These are phyloP conservation scores for Pisolithus thermaeus DNA, from an alignment of 1,284 basidiomycete species.

Conservation along the genomic window DNA sequence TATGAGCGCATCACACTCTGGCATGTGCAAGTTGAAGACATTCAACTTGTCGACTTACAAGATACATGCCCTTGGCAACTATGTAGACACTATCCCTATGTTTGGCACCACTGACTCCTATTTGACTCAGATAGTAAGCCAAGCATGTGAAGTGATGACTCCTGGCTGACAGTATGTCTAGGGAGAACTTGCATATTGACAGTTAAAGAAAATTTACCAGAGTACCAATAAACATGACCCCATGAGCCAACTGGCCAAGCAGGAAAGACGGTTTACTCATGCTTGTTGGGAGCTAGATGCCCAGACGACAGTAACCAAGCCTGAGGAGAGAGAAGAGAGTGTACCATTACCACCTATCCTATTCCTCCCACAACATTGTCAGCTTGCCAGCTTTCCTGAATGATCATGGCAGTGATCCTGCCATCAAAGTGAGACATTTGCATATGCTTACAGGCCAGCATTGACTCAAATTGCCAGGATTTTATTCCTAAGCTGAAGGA, in stretches of 20 bases:
- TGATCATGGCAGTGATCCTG: not conserved
- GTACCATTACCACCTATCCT: not conserved
- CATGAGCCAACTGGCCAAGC: not conserved
- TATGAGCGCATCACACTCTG: too few species aligned
- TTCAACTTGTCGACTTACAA: constrained; percentile 25
- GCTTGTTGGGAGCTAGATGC: not conserved
- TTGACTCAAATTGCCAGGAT: constrained; percentile 5
- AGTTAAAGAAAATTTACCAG: not conserved
- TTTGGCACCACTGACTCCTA: constrained; percentile 20
- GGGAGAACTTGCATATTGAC: not conserved
- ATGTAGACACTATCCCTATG: constrained; percentile 5
- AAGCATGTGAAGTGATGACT: not conserved
- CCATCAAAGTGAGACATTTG: not conserved
- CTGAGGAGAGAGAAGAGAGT: not conserved
- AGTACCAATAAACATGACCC: not conserved
- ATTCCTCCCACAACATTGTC: not conserved
- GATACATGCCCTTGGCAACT: constrained; percentile 20
- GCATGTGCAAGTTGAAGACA: not conserved
- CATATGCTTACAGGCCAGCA: not conserved
- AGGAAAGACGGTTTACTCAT: not conserved
- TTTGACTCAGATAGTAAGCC: constrained; percentile 7
- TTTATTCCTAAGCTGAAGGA: constrained; percentile 14
- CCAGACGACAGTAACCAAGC: not conserved
- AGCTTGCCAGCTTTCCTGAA: not conserved
- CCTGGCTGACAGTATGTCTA: not conserved